Evolutionary conservation across 2,329 filamentous ascomycete genomes (phyloP).

Genomic region (Proliferodiscus dingleyae): DNA sequence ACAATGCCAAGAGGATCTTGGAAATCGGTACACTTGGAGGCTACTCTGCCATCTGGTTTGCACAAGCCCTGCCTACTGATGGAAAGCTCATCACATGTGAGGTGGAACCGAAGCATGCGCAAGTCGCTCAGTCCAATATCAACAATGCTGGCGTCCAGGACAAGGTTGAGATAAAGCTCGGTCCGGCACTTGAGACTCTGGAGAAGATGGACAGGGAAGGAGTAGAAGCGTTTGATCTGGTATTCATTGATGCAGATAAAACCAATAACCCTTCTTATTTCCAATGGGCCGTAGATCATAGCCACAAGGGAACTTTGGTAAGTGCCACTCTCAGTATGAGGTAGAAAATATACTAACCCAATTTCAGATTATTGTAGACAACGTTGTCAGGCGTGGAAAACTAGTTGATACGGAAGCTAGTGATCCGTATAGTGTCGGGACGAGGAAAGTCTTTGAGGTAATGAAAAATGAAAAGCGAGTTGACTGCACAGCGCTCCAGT

Average conservation of each 20-base stretch:
- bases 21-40: constrained; percentile 24
- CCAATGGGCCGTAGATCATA: constrained; percentile 34
- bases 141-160: constrained; percentile 37
- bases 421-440: constrained; percentile 23
- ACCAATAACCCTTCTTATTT: constrained; percentile 45
- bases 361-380: constrained; percentile 51
- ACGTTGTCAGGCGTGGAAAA: constrained; percentile 43
- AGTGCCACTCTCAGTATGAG: not conserved
- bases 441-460: constrained; percentile 14
- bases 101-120: constrained; percentile 38
- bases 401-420: constrained; percentile 35
- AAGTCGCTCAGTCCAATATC: constrained; percentile 36
- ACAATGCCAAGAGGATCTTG: constrained; percentile 15
- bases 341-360: not conserved
- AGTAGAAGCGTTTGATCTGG: constrained; percentile 45
- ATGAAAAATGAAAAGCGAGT: constrained; percentile 17
- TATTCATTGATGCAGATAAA: constrained; percentile 52
- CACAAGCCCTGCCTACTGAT: constrained; percentile 17
- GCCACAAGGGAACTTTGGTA: constrained; percentile 42
- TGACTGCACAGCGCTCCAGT: constrained; percentile 16
- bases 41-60: constrained; percentile 22
- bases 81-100: constrained; percentile 37
- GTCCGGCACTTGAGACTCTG: constrained; percentile 40
- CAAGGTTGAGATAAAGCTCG: constrained; percentile 41
- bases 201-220: constrained; percentile 24